Percentiles rank a stretch among this genome's conserved stretches.
These are phyloP conservation scores for Truncatella angustata DNA, from an alignment of 2,329 filamentous ascomycete species.

Conservation along the genomic window DNA sequence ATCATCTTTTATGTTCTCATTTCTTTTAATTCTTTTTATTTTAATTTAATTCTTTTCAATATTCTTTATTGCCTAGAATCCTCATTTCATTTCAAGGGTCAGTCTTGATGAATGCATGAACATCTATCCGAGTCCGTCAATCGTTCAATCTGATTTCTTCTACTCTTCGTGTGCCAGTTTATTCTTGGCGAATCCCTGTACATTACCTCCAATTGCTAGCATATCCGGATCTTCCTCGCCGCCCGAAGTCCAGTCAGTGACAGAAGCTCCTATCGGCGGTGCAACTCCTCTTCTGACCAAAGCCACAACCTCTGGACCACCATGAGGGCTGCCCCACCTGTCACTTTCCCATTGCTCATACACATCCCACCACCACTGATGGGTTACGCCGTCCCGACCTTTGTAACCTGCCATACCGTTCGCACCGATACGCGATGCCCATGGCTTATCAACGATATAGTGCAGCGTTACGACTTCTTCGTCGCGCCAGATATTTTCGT, in stretches of 20 bases:
- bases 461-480: conserved; percentile 45
- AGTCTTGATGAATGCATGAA: too few species aligned
- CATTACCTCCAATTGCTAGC: conserved; percentile 13
- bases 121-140: too few species aligned
- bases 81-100: too few species aligned
- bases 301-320: conserved; percentile 5
- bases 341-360: conserved; percentile 37
- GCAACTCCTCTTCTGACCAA: conserved; percentile 16
- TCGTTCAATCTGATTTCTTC: neutral
- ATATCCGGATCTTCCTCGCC: conserved; percentile 13
- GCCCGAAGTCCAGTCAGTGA: conserved; percentile 8
- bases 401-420: conserved; percentile 45
- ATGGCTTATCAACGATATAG: conserved; percentile 57
- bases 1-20: too few species aligned
- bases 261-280: conserved; percentile 2
- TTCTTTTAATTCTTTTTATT: too few species aligned
- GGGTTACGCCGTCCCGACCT: conserved; percentile 48
- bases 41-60: too few species aligned
- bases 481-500: conserved; percentile 48
- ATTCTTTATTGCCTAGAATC: too few species aligned
- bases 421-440: conserved; percentile 39
- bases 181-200: conserved; percentile 17
- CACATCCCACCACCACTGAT: conserved; percentile 51
- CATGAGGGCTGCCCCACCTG: neutral
- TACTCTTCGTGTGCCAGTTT: neutral